Evolutionary conservation across 768 basidiomycete genomes (phyloP), one percentile per base, ranked within the genome.

Genomic region (Russula sp.): DNA sequence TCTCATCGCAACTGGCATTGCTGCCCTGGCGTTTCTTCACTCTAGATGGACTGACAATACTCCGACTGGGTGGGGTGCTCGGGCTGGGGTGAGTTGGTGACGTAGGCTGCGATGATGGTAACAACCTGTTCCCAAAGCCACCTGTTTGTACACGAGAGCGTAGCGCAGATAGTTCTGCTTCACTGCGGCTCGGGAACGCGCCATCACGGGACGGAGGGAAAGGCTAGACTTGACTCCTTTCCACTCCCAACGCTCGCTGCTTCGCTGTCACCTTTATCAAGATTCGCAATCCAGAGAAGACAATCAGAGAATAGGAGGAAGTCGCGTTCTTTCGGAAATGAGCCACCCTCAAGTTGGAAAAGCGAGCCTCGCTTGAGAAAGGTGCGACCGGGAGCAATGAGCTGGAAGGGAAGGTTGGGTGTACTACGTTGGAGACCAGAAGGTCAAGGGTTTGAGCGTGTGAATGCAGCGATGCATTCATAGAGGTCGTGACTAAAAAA

Each of bases 251-350:
- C 52, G 61, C 48, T 70, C 69, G 55, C 51, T 36, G 40, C 32
- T 60, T 69, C 68, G 56, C 65, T 67, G 32, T 72, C 63, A 20
- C 70, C 71, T 7, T 70, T 71, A 53, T 71, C 73, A 62, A 79
- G 84, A 50, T 75, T 78, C 20, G 84, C 83, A 24, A 93, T 79
- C 90, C 90, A 92, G 40, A 94, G 70, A 38, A 95, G 74, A 67
- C 85, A 86, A 74, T 95, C 93, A 16, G 87, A 89, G 72, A 94
- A 91, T 0, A 95, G 80, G 11, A 94, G 76, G 71, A 94, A 90
- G 67, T 90, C 87, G 40, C 87, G 80, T 63, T 83, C 80, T 57
- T 82, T 73, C 16, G 83, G 79, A 50, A 75, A 73, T 4, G 79
- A 80, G 66, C 81, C 81, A 28, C 77, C 74, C 71, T 84, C 84